Evolutionary conservation across 1,284 basidiomycete species (phyloP).

Genomic region (Tilletia caries): DNA sequence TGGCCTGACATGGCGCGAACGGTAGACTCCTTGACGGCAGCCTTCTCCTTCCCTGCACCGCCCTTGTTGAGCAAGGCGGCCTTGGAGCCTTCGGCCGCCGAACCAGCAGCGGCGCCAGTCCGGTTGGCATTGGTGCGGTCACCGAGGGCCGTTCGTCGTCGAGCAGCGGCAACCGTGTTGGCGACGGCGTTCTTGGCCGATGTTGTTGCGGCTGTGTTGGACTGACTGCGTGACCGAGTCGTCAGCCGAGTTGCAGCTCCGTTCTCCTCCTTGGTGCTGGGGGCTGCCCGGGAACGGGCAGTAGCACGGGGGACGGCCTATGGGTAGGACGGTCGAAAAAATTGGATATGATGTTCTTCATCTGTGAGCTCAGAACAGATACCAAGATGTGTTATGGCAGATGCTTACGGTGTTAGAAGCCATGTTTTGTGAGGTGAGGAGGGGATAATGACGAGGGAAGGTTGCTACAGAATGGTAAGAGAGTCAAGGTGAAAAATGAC

Average conservation of each 20-base stretch:
- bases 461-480: too few relatives aligned
- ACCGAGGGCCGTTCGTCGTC: conserved; percentile 5
- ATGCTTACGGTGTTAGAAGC: not conserved
- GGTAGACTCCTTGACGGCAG: not conserved
- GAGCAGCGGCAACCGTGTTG: not conserved
- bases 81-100: conserved; percentile 9
- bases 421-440: not conserved
- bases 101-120: not conserved
- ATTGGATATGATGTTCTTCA: not conserved
- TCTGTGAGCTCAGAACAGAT: not conserved
- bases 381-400: not conserved
- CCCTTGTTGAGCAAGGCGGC: not conserved
- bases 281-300: not conserved
- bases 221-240: conserved; percentile 9
- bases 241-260: conserved; percentile 1
- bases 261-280: conserved; percentile 1
- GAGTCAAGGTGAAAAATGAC: too few relatives aligned
- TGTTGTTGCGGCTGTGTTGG: not conserved
- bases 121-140: conserved; percentile 9
- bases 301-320: conserved; percentile 2
- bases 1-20: not conserved
- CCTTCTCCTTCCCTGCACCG: not conserved
- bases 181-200: not conserved
- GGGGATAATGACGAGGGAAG: too few relatives aligned
- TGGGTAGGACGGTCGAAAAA: not conserved